Evolutionary conservation across 2,329 filamentous ascomycete genomes (phyloP).

Genomic region (Neonectria sp.): DNA sequence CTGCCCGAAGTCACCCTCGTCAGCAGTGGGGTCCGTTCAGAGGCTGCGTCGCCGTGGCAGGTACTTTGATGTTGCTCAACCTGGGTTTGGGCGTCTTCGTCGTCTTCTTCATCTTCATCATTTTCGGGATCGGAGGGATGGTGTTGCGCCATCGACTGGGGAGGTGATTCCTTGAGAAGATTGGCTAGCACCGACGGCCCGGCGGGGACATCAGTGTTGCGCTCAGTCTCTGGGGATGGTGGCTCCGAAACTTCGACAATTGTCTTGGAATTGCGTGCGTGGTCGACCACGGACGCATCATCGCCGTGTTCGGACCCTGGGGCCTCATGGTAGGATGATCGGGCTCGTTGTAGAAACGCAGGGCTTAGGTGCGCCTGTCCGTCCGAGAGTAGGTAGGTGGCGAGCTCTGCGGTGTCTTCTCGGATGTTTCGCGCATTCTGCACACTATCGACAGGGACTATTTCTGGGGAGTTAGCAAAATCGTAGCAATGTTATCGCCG

Average conservation of each 20-base stretch:
- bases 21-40: slow-evolving; percentile 67
- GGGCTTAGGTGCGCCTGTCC: slow-evolving; percentile 62
- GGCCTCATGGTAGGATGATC: slow-evolving; percentile 50
- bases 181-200: slow-evolving; percentile 63
- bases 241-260: slow-evolving; percentile 75
- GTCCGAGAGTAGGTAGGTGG: slow-evolving; percentile 83
- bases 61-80: slow-evolving; percentile 28
- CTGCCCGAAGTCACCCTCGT: slow-evolving; percentile 50
- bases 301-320: slow-evolving; percentile 43
- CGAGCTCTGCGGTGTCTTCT: slow-evolving; percentile 89
- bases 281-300: slow-evolving; percentile 41
- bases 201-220: slow-evolving; percentile 38
- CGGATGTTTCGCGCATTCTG: slow-evolving; percentile 85
- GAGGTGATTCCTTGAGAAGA: slow-evolving; percentile 66
- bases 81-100: slow-evolving; percentile 28
- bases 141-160: slow-evolving; percentile 52
- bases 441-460: slow-evolving; percentile 75
- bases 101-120: slow-evolving; percentile 14
- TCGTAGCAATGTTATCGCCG: neutral
- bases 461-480: slow-evolving; percentile 10
- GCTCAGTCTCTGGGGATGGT: slow-evolving; percentile 45
- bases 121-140: slow-evolving; percentile 28
- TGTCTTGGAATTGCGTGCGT: slow-evolving; percentile 58
- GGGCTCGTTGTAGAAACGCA: slow-evolving; percentile 61
- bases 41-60: slow-evolving; percentile 39